Percentiles rank a stretch among this genome's conserved stretches.
Evolutionary conservation across 225 moss, liverwort and hornwort genomes (phyloP).

Genomic region (Marchantia paleacea): DNA sequence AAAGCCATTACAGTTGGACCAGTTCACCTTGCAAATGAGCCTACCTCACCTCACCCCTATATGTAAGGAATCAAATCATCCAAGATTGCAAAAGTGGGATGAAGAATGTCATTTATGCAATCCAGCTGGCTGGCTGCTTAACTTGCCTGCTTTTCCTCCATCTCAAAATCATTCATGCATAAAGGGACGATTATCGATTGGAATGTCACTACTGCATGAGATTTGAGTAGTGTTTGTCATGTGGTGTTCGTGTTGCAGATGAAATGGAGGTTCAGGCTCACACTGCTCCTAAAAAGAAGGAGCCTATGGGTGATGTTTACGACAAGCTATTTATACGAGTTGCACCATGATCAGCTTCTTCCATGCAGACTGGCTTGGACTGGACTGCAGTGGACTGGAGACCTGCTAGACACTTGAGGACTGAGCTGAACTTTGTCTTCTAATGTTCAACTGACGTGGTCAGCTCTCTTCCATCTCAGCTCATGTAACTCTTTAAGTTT

Average conservation of each 20-base stretch:
- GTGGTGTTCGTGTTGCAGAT: constrained; percentile 3
- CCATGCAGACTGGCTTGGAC: neutral
- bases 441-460: neutral
- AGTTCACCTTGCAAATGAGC: neutral
- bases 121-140: neutral
- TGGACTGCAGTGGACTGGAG: neutral
- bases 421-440: neutral
- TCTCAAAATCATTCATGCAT: too few species aligned
- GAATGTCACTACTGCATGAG: neutral
- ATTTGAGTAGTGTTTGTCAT: neutral
- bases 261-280: neutral
- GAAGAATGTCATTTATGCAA: neutral
- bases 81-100: neutral
- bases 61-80: neutral
- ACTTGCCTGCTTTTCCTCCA: neutral
- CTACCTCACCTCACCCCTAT: neutral
- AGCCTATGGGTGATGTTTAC: constrained; percentile 13
- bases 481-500: neutral
- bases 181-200: neutral
- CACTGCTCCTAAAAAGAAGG: neutral
- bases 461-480: neutral
- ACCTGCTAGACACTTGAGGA: too few species aligned
- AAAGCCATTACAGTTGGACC: neutral
- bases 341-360: neutral
- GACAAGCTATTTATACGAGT: constrained; percentile 17